Base-by-base conservation (phyloP, 192 early-diverging fungal species). In the Geranomyces variabilis region DNA sequence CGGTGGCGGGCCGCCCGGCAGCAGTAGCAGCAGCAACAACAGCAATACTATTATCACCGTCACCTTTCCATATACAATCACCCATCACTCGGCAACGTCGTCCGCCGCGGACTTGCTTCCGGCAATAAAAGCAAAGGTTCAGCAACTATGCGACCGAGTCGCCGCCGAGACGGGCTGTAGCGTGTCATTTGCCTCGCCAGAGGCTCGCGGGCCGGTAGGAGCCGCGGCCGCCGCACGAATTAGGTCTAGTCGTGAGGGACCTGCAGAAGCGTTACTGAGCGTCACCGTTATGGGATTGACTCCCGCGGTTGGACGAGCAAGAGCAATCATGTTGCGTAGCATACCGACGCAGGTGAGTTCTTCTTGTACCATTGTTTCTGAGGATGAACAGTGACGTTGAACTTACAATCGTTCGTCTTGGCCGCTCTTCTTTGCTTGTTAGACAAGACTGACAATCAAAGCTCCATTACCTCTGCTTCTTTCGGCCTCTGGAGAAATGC, bases 401-500 rank as follows among this genome's bases (percentile, higher is more conserved):
- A 19, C n/a, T n/a, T n/a, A n/a, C n/a, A n/a, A 44, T 70, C 21
- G 29, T 70, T n/a, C 49, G 21, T 56, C 19, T 1, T 34, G 22
- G 29, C 14, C 59, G 4, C 43, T 17, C 56, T 43, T 43, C 17
- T 55, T 13, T 8, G n/a, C 28, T 13, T 28, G 15, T 61, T 31
- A 83, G 79, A 78, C 70, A 4, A 57, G 75, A 31, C 59, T 81
- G 24, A 80, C 72, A 31, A 70, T 87, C 29, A 81, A 82, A 67
- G 78, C 79, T 17, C 78, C 67, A 45, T 76, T 76, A 44, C 66
- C 62, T n/a, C 34, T 80, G n/a, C 53, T 87, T 9, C 76, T 87
- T n/a, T 76, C 77, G 68, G 41, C 76, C 28, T 71, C 67, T n/a
- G 82, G 73, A 17, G 84, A 84, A 69, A 84, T 87, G 76, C 84